Percentiles rank a stretch among this genome's conserved stretches.
Conservation (phyloP, 176 grass and related monocot species). For the Avena atlantica region DNA sequence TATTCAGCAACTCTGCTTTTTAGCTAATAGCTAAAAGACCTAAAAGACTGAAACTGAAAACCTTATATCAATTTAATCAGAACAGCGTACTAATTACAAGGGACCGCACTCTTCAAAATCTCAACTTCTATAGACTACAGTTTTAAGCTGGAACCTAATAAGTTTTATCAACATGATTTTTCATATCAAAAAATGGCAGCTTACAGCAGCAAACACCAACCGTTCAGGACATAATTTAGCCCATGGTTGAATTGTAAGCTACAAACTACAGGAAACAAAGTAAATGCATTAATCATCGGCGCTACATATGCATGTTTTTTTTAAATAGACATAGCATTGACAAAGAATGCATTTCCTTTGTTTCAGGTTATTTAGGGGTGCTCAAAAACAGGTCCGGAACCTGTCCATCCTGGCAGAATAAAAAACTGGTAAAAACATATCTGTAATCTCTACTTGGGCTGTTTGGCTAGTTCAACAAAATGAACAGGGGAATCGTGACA, state of each 20-base stretch:
- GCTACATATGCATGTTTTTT: too few relatives aligned
- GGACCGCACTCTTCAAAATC: not conserved
- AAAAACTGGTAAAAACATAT: not conserved
- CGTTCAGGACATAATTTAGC: conserved; percentile 6
- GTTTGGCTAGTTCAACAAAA: not conserved
- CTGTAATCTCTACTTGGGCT: not conserved
- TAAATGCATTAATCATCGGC: not conserved
- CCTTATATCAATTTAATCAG: not conserved
- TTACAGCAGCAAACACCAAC: conserved; percentile 1
- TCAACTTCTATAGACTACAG: not conserved
- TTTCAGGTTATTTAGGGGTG: not conserved
- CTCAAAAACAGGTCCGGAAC: not conserved
- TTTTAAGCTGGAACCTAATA: not conserved
- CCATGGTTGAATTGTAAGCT: not conserved
- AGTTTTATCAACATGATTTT: not conserved
- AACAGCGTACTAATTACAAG: not conserved
- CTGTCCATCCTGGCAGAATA: not conserved
- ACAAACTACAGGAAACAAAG: conserved; percentile 1
- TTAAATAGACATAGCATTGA: not conserved
- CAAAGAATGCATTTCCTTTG: not conserved
- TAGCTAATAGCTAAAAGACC: not conserved
- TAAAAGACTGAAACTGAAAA: not conserved
- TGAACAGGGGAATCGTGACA: not conserved
- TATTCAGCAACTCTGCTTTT: conserved; percentile 1
- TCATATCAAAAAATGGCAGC: not conserved